phyloP scores from a whole-genome alignment of 2,329 filamentous ascomycete species.

The Stromatinia cepivora region DNA sequence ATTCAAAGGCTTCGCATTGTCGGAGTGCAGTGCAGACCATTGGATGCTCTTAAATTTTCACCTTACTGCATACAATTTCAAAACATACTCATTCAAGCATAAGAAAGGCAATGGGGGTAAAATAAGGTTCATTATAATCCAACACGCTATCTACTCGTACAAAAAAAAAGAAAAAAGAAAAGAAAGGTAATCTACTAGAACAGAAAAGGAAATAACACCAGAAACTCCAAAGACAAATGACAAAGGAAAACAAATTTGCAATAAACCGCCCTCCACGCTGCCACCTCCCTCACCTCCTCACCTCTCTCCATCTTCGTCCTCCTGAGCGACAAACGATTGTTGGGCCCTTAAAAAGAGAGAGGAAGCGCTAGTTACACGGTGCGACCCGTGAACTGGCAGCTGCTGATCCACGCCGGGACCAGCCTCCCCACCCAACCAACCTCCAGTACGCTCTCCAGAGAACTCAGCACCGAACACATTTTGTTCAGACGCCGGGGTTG shows the following conservation, averaged over 20 bases:
- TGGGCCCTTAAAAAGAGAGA: neutral
- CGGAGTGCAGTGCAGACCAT: too few relatives aligned
- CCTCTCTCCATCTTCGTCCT: too few relatives aligned
- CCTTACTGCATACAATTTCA: neutral
- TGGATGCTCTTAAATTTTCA: too few relatives aligned
- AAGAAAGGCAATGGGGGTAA: neutral
- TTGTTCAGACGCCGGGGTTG: neutral
- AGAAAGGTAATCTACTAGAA: neutral
- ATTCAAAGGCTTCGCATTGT: too few relatives aligned
- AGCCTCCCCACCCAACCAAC: neutral
- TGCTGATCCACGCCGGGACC: neutral
- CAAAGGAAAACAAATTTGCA: neutral
- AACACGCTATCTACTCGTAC: neutral
- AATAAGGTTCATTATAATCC: neutral
- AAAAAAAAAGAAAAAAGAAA: neutral
- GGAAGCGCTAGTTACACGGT: neutral
- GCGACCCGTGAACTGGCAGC: neutral
- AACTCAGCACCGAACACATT: neutral
- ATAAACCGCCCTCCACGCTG: too few relatives aligned
- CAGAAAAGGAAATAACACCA: neutral
- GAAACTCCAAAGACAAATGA: neutral
- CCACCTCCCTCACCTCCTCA: neutral
- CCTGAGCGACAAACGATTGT: too few relatives aligned
- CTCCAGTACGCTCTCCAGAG: neutral
- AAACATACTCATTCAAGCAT: neutral